Evolutionary conservation across 2,329 filamentous ascomycete species (phyloP).

Genomic region (Penicillium thymicola): DNA sequence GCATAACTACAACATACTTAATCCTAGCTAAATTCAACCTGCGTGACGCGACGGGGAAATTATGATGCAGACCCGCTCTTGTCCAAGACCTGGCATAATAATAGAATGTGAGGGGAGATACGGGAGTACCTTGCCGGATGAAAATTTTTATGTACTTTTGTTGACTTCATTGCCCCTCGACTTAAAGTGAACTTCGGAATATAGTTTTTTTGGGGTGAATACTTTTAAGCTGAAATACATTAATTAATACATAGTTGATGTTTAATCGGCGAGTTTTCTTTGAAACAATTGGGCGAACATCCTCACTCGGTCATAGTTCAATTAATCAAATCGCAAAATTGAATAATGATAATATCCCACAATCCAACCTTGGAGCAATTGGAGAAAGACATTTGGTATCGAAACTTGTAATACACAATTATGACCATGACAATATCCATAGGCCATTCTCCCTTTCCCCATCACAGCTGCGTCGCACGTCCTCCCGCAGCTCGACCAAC

Average conservation of each 20-base stretch:
- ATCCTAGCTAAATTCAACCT: constrained; percentile 3
- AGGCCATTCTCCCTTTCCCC: not conserved
- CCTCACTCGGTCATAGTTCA: not conserved
- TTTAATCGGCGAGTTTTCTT: not conserved
- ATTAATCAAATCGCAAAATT: not conserved
- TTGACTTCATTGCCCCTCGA: not conserved
- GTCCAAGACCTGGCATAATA: constrained; percentile 14
- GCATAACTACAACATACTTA: constrained; percentile 4
- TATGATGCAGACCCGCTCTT: constrained; percentile 15
- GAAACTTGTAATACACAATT: not conserved
- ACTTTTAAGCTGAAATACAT: not conserved
- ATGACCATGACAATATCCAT: not conserved
- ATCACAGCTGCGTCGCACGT: constrained; percentile 5
- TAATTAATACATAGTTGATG: not conserved
- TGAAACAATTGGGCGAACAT: not conserved
- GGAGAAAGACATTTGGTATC: not conserved
- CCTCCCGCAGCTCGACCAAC: constrained; percentile 11
- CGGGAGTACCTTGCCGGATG: not conserved
- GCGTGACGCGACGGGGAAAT: not conserved
- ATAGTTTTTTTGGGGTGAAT: not conserved
- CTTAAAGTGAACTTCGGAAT: not conserved
- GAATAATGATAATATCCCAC: not conserved
- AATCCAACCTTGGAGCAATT: not conserved
- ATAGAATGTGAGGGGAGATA: constrained; percentile 4
- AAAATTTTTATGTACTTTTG: constrained; percentile 8